phyloP scores from a whole-genome alignment of 805 yeast species.

The Saccharomycopsis guyanensis region DNA sequence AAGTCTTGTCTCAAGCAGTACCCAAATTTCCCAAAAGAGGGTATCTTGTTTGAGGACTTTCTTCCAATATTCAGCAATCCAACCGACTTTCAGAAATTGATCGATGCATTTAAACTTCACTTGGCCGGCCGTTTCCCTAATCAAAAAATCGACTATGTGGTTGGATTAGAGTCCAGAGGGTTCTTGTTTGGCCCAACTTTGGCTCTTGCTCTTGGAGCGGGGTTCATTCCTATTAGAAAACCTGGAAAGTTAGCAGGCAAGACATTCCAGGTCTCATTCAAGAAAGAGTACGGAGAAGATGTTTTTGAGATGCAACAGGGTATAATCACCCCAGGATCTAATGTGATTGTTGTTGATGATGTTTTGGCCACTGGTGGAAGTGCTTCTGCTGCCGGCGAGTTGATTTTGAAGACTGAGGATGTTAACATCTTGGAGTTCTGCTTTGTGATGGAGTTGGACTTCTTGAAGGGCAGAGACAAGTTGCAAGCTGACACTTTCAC shows the following conservation, averaged over 20 bases:
- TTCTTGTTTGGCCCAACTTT: constrained; percentile 93
- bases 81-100: constrained; percentile 65
- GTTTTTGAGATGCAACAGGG: constrained; percentile 81
- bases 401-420: constrained; percentile 50
- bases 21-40: constrained; percentile 91
- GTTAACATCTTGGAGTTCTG: constrained; percentile 68
- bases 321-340: constrained; percentile 72
- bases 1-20: constrained; percentile 60
- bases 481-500: constrained; percentile 86
- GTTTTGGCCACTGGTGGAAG: constrained; percentile 98
- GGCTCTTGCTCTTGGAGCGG: constrained; percentile 81
- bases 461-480: constrained; percentile 87
- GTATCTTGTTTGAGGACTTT: constrained; percentile 92
- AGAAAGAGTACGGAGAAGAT: constrained; percentile 92
- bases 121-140: constrained; percentile 44
- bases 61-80: constrained; percentile 89
- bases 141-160: constrained; percentile 72
- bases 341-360: constrained; percentile 86
- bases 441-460: constrained; percentile 91
- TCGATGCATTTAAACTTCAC: constrained; percentile 74
- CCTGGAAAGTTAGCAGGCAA: constrained; percentile 93
- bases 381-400: constrained; percentile 88
- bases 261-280: constrained; percentile 58
- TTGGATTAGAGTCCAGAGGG: constrained; percentile 96
- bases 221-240: constrained; percentile 94